Base-by-base conservation (phyloP, 441 rosid genomes). In the Erysimum cheiri region DNA sequence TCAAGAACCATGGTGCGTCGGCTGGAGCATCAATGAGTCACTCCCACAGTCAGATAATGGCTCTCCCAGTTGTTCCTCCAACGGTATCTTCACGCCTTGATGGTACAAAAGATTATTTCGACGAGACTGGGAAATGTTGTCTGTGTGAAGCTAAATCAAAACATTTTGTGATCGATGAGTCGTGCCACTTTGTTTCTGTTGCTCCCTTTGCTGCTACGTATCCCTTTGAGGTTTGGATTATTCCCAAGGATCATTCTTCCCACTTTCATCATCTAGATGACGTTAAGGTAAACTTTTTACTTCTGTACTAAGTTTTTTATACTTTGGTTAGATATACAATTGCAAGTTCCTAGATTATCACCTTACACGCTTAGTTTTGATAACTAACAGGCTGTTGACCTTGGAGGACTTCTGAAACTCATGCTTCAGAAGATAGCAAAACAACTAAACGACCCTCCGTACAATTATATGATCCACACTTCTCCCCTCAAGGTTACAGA, bases 21-120 rank as follows among this genome's bases (percentile, higher is more conserved):
- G 97, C 98, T n/a, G 92, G 98, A 73, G 98, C 96, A 36, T 90
- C 98, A 11, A 39, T 88, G 84, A 94, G 93, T 80, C 97, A 92
- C 68, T 88, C 97, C 6, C 98, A 90, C 73, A 88, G 89, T 71
- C 97, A 94, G 85, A 80, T 92, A 3, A 67, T 94, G 69, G 89
- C 94, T 64, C 85, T 92, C 6, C 98, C 98, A 5, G 57, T 85
- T 35, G 49, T 87, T 71, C 97, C 97, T 29, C 83, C 96, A 1
- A 80, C 81, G 8, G 91, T 85, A 67, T 77, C 81, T 28, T 60
- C 82, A 7, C 86, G 85, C 11, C 78, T 94, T 49, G 79, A 77
- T 52, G 80, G 85, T 75, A 83, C 62, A 36, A 86, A 81, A 83
- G 85, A 77, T 67, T 80, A 87, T 59, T 92, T 80, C 19, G 40